Percentiles rank a stretch among this genome's conserved stretches.
Conservation (phyloP, 2,329 filamentous ascomycete species). For the Fusarium camptoceras region DNA sequence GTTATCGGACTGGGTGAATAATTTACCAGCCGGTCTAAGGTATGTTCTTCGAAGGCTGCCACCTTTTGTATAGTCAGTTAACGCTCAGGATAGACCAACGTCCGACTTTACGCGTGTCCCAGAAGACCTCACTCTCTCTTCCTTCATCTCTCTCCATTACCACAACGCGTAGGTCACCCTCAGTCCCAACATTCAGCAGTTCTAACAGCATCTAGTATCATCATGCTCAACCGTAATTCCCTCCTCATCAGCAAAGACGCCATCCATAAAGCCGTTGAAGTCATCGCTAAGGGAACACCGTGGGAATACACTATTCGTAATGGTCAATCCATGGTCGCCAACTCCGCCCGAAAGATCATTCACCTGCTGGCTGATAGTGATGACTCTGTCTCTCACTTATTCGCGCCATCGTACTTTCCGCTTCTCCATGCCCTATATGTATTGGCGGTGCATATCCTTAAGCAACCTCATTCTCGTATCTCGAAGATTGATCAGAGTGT, state of each 20-base stretch:
- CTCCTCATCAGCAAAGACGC: conserved; percentile 1
- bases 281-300: conserved; percentile 2
- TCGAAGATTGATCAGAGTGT: conserved; percentile 17
- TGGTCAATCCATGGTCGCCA: conserved; percentile 10
- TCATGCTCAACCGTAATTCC: conserved; percentile 5
- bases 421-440: conserved; percentile 11
- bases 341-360: conserved; percentile 1
- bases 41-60: rapidly evolving
- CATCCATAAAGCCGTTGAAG: conserved; percentile 1
- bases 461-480: conserved; percentile 5
- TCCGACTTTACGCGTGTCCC: not conserved
- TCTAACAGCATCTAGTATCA: rapidly evolving
- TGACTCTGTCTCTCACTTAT: not conserved
- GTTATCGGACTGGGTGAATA: not conserved
- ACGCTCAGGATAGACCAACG: rapidly evolving
- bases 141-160: conserved; percentile 2
- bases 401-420: not conserved
- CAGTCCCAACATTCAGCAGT: no score
- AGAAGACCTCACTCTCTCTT: not conserved
- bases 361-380: not conserved
- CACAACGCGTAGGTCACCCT: no score
- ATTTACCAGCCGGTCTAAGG: not conserved
- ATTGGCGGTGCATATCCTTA: not conserved
- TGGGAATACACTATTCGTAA: conserved; percentile 13
- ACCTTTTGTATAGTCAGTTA: rapidly evolving